A percentile compares a stretch with the other conserved stretches of the same genome.
phyloP scores from a whole-genome alignment of 495 filamentous ascomycete genomes.

The Acidiella bohemica region DNA sequence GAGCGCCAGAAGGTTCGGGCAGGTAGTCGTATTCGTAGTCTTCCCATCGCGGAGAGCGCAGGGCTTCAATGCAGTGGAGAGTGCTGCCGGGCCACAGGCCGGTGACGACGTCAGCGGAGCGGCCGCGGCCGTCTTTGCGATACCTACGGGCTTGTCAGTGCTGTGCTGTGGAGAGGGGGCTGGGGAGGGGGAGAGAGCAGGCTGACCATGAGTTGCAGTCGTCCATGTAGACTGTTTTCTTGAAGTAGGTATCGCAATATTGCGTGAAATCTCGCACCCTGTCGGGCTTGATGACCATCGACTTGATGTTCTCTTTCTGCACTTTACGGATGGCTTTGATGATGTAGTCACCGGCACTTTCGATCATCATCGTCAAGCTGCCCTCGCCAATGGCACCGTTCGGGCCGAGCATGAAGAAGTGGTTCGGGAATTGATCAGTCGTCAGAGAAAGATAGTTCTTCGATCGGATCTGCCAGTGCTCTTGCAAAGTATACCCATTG shows the following conservation, averaged over 20 bases:
- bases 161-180: background rate
- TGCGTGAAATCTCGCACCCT: conserved; percentile 19
- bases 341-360: conserved; percentile 41
- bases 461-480: conserved; percentile 23
- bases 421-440: conserved; percentile 24
- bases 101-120: conserved; percentile 21
- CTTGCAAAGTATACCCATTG: conserved; percentile 15
- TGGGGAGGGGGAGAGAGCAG: background rate
- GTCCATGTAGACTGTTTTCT: conserved; percentile 18
- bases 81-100: conserved; percentile 29
- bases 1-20: conserved; percentile 4
- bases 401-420: conserved; percentile 28
- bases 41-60: conserved; percentile 19
- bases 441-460: conserved; percentile 26
- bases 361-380: conserved; percentile 31
- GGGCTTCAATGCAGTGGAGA: conserved; percentile 36
- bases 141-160: conserved; percentile 6
- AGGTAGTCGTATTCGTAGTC: conserved; percentile 19
- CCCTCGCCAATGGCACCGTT: conserved; percentile 27
- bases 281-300: conserved; percentile 18
- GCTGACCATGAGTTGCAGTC: conserved; percentile 19
- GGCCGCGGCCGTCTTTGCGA: conserved; percentile 18
- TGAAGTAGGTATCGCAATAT: conserved; percentile 20
- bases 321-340: conserved; percentile 36
- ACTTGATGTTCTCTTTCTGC: conserved; percentile 37